Base-by-base conservation (phyloP, 2,329 filamentous ascomycete genomes). In the Hypocreales sp. region DNA sequence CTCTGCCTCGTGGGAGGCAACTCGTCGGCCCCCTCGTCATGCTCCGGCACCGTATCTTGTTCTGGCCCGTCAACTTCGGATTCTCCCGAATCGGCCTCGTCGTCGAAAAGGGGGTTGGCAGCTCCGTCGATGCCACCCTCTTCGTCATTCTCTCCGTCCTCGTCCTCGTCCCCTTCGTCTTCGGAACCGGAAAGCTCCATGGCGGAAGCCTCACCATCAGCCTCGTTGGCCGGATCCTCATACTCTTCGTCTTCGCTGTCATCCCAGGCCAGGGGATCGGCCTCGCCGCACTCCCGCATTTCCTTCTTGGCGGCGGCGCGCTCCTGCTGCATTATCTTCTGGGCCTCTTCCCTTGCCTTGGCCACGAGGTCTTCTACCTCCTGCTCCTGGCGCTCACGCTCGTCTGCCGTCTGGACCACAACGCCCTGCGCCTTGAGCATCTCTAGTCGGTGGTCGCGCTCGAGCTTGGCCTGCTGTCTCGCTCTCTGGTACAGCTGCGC, bases 281-380 rank as follows among this genome's bases (percentile, higher is more conserved):
- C 47, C 31, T 61, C 56, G 2, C 58, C 60, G 5, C 46, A 55
- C 34, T 51, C 57, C 42, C 52, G 61, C 41, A 46, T 64, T 29
- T 72, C 65, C 43, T 73, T 72, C 54, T 80, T 87, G 1, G 72
- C 72, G 24, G 71, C 73, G 16, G 69, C 76, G 36, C 73, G 73
- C 53, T 98, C 90, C 26, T 72, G 62, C 40, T 78, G 72, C 51
- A 76, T 78, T 26, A 95, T 74, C 38, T 79, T 74, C 20, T 48
- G 38, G 2, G 77, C 86, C 46, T 95, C 82, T 34, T 73, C 64
- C 31, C 84, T 67, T 13, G 86, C 87, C 41, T 77, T 84, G 25
- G 87, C 78, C 15, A 95, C 70, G 33, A 95, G 67, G 42, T 94
- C 79, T 40, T 95, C 90, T 9, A 93, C 72, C 32, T 86, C 73